phyloP scores from a whole-genome alignment of 352 stramenopile genomes.

The Globisporangium recalcitrans region DNA sequence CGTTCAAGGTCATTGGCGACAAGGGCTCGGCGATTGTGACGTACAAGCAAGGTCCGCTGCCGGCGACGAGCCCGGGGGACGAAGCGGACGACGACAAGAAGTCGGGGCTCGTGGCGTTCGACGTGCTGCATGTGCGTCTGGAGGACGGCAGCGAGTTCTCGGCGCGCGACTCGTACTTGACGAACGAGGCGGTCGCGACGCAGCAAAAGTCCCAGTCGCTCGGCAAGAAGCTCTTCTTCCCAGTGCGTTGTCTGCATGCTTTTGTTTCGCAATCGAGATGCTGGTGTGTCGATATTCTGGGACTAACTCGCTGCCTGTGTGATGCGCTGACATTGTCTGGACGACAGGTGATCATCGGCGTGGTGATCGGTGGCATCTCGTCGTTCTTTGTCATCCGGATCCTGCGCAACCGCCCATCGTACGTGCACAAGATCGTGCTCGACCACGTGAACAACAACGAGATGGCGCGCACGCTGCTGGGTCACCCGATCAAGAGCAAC shows the following conservation, averaged over 20 bases:
- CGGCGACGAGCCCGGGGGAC: constrained; percentile 5
- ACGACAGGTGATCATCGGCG: constrained; percentile 40
- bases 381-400: constrained; percentile 76
- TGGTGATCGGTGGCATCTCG: constrained; percentile 57
- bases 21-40: constrained; percentile 44
- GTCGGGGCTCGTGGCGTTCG: constrained; percentile 49
- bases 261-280: neutral
- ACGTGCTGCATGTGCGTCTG: constrained; percentile 38
- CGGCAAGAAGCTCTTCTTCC: constrained; percentile 66
- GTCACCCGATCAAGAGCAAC: constrained; percentile 69
- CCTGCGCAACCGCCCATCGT: constrained; percentile 68
- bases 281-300: neutral
- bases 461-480: constrained; percentile 47
- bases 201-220: constrained; percentile 60
- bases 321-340: neutral
- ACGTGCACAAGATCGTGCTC: constrained; percentile 76
- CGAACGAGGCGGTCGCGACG: constrained; percentile 41
- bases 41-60: constrained; percentile 40
- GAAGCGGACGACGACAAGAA: constrained; percentile 11
- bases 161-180: constrained; percentile 51
- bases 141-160: constrained; percentile 54
- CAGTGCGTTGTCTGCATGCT: constrained; percentile 18
- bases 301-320: too few relatives aligned
- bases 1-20: constrained; percentile 52
- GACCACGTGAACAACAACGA: constrained; percentile 74